These are phyloP conservation scores for Nigrograna mackinnonii DNA, from an alignment of 2,329 filamentous ascomycete genomes.

Conservation along the genomic window DNA sequence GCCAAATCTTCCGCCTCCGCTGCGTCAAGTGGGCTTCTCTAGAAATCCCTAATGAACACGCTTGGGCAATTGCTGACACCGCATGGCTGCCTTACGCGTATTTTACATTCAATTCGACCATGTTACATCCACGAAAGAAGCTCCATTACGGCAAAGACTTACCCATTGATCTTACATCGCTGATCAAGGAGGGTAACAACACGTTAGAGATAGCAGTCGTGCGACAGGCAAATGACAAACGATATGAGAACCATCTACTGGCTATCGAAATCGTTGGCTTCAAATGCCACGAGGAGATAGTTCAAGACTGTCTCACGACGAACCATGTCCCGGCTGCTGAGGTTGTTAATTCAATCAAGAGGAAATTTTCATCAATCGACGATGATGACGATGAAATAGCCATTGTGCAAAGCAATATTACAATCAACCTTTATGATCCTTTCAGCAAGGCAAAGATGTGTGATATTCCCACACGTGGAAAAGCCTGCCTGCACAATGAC, in stretches of 20 bases:
- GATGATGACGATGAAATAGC: slow-evolving; percentile 62
- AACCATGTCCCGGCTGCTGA: slow-evolving; percentile 47
- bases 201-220: slow-evolving; percentile 54
- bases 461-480: slow-evolving; percentile 71
- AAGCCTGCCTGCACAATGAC: slow-evolving; percentile 73
- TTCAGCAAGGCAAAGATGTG: slow-evolving; percentile 58
- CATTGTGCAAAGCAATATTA: slow-evolving; percentile 44
- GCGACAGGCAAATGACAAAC: slow-evolving; percentile 31
- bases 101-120: slow-evolving; percentile 65
- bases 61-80: slow-evolving; percentile 68
- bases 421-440: slow-evolving; percentile 52
- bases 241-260: slow-evolving; percentile 57
- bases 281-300: slow-evolving; percentile 45
- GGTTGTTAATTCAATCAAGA: slow-evolving; percentile 62
- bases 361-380: slow-evolving; percentile 43
- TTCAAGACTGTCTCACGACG: slow-evolving; percentile 20
- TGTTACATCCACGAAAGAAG: slow-evolving; percentile 65
- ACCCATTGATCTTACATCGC: slow-evolving; percentile 71
- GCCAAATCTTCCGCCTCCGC: slow-evolving; percentile 69
- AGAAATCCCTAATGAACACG: slow-evolving; percentile 43
- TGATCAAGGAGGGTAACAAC: slow-evolving; percentile 65
- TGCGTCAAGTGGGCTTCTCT: slow-evolving; percentile 56
- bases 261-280: slow-evolving; percentile 73
- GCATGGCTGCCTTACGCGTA: slow-evolving; percentile 72
- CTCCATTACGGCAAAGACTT: slow-evolving; percentile 75